Conservation (phyloP, 2,329 filamentous ascomycete species). For the Hirsutella minnesotensis region DNA sequence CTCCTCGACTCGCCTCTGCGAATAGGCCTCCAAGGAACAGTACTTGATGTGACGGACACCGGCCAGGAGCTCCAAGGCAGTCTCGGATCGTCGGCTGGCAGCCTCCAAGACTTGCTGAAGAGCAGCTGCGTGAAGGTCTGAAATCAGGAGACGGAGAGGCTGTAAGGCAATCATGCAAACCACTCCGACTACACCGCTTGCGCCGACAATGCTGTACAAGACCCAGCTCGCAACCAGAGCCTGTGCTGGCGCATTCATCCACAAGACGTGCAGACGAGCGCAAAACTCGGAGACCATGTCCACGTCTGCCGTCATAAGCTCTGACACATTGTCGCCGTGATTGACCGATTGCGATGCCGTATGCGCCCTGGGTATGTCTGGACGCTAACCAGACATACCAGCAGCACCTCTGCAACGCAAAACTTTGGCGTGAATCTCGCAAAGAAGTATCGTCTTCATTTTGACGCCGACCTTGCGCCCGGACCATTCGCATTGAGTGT, state of each 20-base stretch:
- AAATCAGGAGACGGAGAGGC: background rate
- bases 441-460: background rate
- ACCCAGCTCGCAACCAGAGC: background rate
- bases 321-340: background rate
- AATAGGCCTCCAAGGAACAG: slow-evolving; percentile 54
- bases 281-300: background rate
- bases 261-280: background rate
- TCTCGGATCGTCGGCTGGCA: background rate
- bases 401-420: background rate
- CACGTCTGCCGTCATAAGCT: background rate
- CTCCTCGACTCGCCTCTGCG: slow-evolving; percentile 49
- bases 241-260: background rate
- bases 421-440: slow-evolving; percentile 1
- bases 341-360: background rate
- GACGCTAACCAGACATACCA: background rate
- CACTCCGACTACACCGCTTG: background rate
- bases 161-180: background rate
- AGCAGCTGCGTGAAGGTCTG: background rate
- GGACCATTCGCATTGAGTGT: slow-evolving; percentile 1
- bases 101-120: background rate
- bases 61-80: slow-evolving; percentile 45
- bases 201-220: background rate
- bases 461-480: background rate
- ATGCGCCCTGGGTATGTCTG: too few species aligned
- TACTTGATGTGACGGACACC: slow-evolving; percentile 69